Evolutionary conservation across 768 basidiomycete genomes (phyloP).

Genomic region (Leccinum variicolor): DNA sequence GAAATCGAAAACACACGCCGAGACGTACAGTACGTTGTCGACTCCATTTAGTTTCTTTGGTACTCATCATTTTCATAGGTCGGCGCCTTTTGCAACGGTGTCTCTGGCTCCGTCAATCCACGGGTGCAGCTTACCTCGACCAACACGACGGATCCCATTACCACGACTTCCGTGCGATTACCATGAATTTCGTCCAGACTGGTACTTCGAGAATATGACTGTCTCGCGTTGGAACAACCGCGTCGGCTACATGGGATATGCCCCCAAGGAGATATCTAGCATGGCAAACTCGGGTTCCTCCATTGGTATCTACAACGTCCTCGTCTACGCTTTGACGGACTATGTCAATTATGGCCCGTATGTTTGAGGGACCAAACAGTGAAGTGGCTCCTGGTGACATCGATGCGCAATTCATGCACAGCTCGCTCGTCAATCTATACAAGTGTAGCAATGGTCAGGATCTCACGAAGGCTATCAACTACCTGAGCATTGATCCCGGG

Average conservation of each 20-base stretch:
- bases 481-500: slow-evolving; percentile 53
- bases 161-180: slow-evolving; percentile 92
- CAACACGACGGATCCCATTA: slow-evolving; percentile 79
- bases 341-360: slow-evolving; percentile 77
- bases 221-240: slow-evolving; percentile 86
- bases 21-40: slow-evolving; percentile 27
- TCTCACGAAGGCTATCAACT: slow-evolving; percentile 69
- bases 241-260: slow-evolving; percentile 84
- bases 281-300: slow-evolving; percentile 60
- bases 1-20: no score
- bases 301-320: slow-evolving; percentile 78
- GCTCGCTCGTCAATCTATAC: slow-evolving; percentile 68
- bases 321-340: slow-evolving; percentile 82
- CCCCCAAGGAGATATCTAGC: slow-evolving; percentile 67
- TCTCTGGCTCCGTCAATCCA: slow-evolving; percentile 77
- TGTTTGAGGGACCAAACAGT: slow-evolving; percentile 44
- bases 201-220: slow-evolving; percentile 59
- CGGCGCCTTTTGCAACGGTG: slow-evolving; percentile 86
- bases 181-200: slow-evolving; percentile 39
- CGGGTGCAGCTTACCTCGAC: slow-evolving; percentile 76
- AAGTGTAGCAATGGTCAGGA: slow-evolving; percentile 67
- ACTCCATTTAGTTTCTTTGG: background rate
- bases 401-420: slow-evolving; percentile 67
- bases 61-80: slow-evolving; percentile 47
- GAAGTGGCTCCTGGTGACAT: slow-evolving; percentile 37